Conservation (phyloP, 108 stramenopile genomes). For the Nannochloropsis salina region DNA sequence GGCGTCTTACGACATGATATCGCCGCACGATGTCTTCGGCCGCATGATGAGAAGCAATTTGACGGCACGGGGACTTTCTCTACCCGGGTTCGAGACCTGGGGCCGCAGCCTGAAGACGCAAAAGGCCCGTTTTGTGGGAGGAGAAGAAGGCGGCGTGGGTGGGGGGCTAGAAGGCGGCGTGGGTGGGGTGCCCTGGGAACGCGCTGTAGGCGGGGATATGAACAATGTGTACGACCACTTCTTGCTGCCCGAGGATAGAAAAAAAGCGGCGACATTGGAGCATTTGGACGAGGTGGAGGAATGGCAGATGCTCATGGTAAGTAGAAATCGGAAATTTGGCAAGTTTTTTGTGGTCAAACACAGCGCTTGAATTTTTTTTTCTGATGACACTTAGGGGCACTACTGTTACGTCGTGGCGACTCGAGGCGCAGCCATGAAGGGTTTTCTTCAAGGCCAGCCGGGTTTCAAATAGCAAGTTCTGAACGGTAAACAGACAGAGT, state of each 20-base stretch:
- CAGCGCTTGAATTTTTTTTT: too few relatives aligned
- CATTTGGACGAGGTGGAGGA: conserved; percentile 41
- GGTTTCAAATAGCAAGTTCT: background rate
- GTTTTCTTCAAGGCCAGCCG: background rate
- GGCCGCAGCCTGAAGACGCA: background rate
- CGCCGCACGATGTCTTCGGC: conserved; percentile 19
- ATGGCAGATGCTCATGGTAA: conserved; percentile 45
- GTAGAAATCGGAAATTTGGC: background rate
- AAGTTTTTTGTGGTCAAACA: too few relatives aligned
- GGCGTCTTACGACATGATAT: conserved; percentile 26
- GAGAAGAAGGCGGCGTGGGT: background rate
- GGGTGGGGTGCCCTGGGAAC: background rate
- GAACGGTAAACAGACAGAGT: too few relatives aligned
- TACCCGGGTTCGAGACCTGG: background rate
- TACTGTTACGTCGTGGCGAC: conserved; percentile 42
- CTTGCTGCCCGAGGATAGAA: conserved; percentile 12
- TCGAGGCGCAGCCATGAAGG: conserved; percentile 20
- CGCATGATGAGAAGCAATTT: conserved; percentile 10
- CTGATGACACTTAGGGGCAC: conserved; percentile 20
- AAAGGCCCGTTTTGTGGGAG: background rate
- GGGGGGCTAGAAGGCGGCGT: background rate
- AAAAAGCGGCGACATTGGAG: conserved; percentile 25
- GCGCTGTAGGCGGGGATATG: background rate
- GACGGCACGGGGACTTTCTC: background rate
- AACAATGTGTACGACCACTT: background rate